Conservation (phyloP, 768 basidiomycete species). For the Roridomyces roridus region DNA sequence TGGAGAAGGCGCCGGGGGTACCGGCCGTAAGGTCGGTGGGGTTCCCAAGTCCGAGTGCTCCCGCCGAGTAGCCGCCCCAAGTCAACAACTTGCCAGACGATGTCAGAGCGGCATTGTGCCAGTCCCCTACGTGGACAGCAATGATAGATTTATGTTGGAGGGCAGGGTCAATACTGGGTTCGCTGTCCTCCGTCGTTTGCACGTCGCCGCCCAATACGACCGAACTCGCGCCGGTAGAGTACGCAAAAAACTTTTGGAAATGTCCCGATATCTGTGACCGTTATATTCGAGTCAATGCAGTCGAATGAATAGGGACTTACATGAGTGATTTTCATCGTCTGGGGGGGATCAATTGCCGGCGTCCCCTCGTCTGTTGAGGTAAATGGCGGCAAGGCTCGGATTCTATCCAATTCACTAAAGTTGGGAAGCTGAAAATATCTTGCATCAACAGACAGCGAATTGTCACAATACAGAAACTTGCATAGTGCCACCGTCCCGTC, state of each 20-base stretch:
- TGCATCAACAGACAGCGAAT: background rate
- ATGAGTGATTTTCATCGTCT: slow-evolving; percentile 73
- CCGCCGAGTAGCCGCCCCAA: slow-evolving; percentile 79
- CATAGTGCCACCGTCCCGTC: slow-evolving; percentile 89
- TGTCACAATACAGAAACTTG: slow-evolving; percentile 38
- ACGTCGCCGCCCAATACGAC: slow-evolving; percentile 80
- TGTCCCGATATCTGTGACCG: slow-evolving; percentile 78
- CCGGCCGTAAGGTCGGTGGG: slow-evolving; percentile 62
- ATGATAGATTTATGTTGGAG: slow-evolving; percentile 83
- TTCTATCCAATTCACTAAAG: slow-evolving; percentile 68
- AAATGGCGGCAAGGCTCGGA: slow-evolving; percentile 55
- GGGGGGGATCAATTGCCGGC: slow-evolving; percentile 42
- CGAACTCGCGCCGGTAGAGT: slow-evolving; percentile 75
- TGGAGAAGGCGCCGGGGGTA: slow-evolving; percentile 62
- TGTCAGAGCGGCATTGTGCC: slow-evolving; percentile 59
- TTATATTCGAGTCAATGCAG: slow-evolving; percentile 4
- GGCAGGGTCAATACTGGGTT: slow-evolving; percentile 70
- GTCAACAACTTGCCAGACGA: slow-evolving; percentile 71
- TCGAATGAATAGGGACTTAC: slow-evolving; percentile 50
- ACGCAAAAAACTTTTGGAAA: slow-evolving; percentile 81
- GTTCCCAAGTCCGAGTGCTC: slow-evolving; percentile 88
- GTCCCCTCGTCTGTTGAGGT: slow-evolving; percentile 33
- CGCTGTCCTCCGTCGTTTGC: slow-evolving; percentile 45
- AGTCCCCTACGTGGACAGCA: slow-evolving; percentile 90
- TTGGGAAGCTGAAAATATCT: slow-evolving; percentile 62